These are phyloP conservation scores for Rutstroemia sp. DNA, from an alignment of 2,329 filamentous ascomycete species.

Conservation along the genomic window DNA sequence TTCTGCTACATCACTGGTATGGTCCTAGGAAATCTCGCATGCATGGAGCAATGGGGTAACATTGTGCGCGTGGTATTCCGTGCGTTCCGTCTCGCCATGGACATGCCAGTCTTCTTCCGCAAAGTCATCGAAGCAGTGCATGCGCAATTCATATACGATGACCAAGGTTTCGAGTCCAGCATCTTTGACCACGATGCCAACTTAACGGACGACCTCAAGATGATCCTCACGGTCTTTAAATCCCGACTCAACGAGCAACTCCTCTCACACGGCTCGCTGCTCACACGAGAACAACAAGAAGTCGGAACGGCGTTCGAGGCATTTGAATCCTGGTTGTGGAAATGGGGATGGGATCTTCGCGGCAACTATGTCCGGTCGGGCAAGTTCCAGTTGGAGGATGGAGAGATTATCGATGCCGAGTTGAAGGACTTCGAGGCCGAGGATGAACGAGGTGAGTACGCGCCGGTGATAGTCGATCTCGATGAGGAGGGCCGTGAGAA, in stretches of 20 bases:
- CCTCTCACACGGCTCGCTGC: slow-evolving; percentile 28
- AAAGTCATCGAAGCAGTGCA: slow-evolving; percentile 44
- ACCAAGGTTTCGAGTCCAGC: slow-evolving; percentile 40
- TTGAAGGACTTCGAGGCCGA: slow-evolving; percentile 45
- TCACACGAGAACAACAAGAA: slow-evolving; percentile 35
- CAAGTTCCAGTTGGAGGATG: slow-evolving; percentile 44
- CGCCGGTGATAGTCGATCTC: slow-evolving; percentile 28
- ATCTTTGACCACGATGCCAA: slow-evolving; percentile 30
- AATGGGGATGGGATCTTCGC: slow-evolving; percentile 47
- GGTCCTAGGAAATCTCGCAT: slow-evolving; percentile 50
- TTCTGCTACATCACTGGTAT: slow-evolving; percentile 51
- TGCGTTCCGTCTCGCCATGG: slow-evolving; percentile 38
- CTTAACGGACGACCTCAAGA: slow-evolving; percentile 33
- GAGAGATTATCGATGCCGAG: slow-evolving; percentile 39
- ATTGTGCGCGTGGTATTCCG: slow-evolving; percentile 45
- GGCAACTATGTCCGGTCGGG: slow-evolving; percentile 42
- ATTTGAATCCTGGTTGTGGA: slow-evolving; percentile 41
- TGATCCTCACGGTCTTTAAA: slow-evolving; percentile 47
- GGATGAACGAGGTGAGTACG: slow-evolving; percentile 35
- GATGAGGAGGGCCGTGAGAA: slow-evolving; percentile 28
- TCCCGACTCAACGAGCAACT: slow-evolving; percentile 43
- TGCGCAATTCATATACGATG: slow-evolving; percentile 48
- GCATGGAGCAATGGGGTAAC: slow-evolving; percentile 56
- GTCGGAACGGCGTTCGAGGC: slow-evolving; percentile 42
- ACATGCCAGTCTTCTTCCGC: slow-evolving; percentile 38